These are phyloP conservation scores for Stylonectria norvegica DNA, from an alignment of 2,329 filamentous ascomycete genomes.

Conservation along the genomic window DNA sequence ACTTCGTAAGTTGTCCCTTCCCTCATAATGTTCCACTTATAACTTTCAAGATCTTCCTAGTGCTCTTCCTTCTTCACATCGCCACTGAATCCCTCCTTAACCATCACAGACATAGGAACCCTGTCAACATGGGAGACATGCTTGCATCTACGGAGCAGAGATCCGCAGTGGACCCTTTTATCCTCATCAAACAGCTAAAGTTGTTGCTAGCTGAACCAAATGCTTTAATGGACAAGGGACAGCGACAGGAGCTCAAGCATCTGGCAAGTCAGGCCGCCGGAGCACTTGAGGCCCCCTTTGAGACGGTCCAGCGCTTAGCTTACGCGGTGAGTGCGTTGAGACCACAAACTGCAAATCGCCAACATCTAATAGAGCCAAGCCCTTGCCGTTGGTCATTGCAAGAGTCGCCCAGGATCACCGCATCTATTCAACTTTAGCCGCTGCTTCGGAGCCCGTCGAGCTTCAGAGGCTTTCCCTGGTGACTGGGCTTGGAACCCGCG, in stretches of 20 bases:
- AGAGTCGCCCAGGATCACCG: slow-evolving; percentile 14
- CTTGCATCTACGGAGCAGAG: too few species aligned
- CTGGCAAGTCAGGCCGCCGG: slow-evolving; percentile 8
- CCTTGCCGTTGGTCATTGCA: slow-evolving; percentile 10
- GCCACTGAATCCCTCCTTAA: too few species aligned
- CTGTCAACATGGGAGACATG: too few species aligned
- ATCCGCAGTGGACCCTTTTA: not conserved
- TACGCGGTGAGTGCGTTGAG: not conserved
- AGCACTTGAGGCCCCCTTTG: slow-evolving; percentile 16
- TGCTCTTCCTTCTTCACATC: too few species aligned
- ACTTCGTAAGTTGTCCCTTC: too few species aligned
- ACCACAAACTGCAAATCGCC: too few species aligned
- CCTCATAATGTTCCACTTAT: too few species aligned
- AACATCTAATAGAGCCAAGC: too few species aligned
- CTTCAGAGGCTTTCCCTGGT: slow-evolving; percentile 7
- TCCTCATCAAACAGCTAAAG: not conserved
- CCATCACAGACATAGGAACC: too few species aligned
- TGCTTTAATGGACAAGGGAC: not conserved
- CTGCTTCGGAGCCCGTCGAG: slow-evolving; percentile 5
- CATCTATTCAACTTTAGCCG: slow-evolving; percentile 10
- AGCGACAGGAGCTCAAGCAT: slow-evolving; percentile 7
- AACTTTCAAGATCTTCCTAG: too few species aligned
- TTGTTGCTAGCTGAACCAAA: not conserved
- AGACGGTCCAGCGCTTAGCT: slow-evolving; percentile 3
- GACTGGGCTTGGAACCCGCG: slow-evolving; percentile 2